These are phyloP conservation scores for Basidiobolus meristosporus DNA, from an alignment of 371 early-diverging fungal genomes.

Conservation along the genomic window DNA sequence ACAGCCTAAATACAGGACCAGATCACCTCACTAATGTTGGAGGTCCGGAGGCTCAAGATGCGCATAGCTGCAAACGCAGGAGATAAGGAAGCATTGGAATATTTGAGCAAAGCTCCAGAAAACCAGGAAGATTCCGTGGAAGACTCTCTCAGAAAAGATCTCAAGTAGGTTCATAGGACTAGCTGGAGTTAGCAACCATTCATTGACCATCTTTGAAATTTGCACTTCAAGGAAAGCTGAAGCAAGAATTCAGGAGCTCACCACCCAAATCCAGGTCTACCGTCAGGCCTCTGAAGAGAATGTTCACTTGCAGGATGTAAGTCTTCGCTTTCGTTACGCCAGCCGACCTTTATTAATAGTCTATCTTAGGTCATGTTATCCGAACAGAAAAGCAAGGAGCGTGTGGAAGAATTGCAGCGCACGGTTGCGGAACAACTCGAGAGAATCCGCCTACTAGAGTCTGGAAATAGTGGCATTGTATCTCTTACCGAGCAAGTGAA, in stretches of 20 bases:
- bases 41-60: slow-evolving; percentile 43
- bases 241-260: too few relatives aligned
- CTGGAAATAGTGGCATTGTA: slow-evolving; percentile 5
- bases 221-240: too few relatives aligned
- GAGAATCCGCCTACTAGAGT: too few relatives aligned
- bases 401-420: slow-evolving; percentile 6
- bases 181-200: too few relatives aligned
- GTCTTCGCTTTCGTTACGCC: too few relatives aligned
- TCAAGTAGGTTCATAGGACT: slow-evolving; percentile 2
- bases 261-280: too few relatives aligned
- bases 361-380: too few relatives aligned
- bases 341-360: too few relatives aligned
- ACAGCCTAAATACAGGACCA: slow-evolving; percentile 16
- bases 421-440: slow-evolving; percentile 12
- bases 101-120: slow-evolving; percentile 19
- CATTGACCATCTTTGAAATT: too few relatives aligned
- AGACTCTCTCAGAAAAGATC: not conserved
- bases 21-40: slow-evolving; percentile 35
- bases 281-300: too few relatives aligned
- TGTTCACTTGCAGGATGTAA: too few relatives aligned
- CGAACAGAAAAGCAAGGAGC: slow-evolving; percentile 5
- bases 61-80: slow-evolving; percentile 36
- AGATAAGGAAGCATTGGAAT: slow-evolving; percentile 44
- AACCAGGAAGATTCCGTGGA: slow-evolving; percentile 13
- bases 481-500: slow-evolving; percentile 5